Evolutionary conservation across 805 yeast species (phyloP).

Genomic region (Geotrichum ghanense): DNA sequence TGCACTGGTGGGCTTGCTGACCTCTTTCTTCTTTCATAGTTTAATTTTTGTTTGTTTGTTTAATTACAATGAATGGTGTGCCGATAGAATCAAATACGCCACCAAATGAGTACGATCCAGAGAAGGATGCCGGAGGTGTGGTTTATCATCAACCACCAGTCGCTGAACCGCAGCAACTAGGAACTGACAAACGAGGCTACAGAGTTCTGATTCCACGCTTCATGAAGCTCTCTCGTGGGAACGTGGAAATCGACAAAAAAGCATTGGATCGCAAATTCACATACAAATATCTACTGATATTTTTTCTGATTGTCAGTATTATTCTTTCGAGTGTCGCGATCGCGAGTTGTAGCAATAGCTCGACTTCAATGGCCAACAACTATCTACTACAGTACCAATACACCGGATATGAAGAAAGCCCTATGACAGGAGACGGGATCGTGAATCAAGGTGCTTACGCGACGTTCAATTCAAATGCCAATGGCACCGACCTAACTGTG

Average conservation of each 20-base stretch:
- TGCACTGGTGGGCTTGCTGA: too few species aligned
- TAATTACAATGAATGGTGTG: too few species aligned
- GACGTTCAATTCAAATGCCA: constrained; percentile 8
- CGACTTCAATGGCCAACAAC: constrained; percentile 10
- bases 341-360: constrained; percentile 12
- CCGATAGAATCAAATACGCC: too few species aligned
- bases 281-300: constrained; percentile 13
- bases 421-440: constrained; percentile 9
- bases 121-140: too few species aligned
- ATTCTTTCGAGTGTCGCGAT: constrained; percentile 10
- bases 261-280: constrained; percentile 3
- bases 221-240: neutral
- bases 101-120: too few species aligned
- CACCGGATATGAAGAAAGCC: neutral
- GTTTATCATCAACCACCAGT: too few species aligned
- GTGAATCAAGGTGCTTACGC: constrained; percentile 9
- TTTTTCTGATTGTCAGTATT: constrained; percentile 11
- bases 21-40: too few species aligned
- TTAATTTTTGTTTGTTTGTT: too few species aligned
- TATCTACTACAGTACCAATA: constrained; percentile 14
- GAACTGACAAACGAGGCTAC: too few species aligned
- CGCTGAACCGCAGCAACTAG: too few species aligned
- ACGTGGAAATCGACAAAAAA: neutral
- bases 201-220: neutral
- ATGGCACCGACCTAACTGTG: constrained; percentile 8